These are phyloP conservation scores for Rickenella mellea DNA, from an alignment of 768 basidiomycete genomes.

Conservation along the genomic window DNA sequence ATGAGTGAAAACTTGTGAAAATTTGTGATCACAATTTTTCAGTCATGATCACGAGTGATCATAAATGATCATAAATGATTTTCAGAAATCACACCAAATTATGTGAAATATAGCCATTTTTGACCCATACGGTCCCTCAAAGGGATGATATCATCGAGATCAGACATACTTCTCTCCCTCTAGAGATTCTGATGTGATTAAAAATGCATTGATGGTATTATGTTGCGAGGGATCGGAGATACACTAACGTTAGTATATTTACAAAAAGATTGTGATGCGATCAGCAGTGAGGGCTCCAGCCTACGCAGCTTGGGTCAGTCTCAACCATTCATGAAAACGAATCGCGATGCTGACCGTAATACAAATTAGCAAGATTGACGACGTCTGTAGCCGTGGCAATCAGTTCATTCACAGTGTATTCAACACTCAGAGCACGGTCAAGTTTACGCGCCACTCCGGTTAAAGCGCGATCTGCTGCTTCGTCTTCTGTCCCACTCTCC, in stretches of 20 bases:
- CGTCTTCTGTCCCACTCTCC: conserved; percentile 59
- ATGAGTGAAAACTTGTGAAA: too few relatives aligned
- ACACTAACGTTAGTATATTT: background rate
- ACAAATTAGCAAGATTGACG: conserved; percentile 72
- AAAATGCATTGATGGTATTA: too few relatives aligned
- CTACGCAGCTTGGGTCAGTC: background rate
- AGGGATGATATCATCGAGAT: too few relatives aligned
- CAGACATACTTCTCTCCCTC: too few relatives aligned
- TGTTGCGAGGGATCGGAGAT: too few relatives aligned
- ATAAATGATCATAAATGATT: too few relatives aligned
- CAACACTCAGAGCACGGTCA: conserved; percentile 76
- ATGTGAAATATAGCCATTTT: too few relatives aligned
- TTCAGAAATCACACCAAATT: too few relatives aligned
- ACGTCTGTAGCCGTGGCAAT: conserved; percentile 81
- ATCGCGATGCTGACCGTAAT: conserved; percentile 39
- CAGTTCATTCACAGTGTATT: conserved; percentile 89
- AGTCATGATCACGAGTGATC: too few relatives aligned
- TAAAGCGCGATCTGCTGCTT: conserved; percentile 86
- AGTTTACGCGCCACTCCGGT: conserved; percentile 74
- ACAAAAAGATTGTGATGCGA: background rate
- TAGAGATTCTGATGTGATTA: too few relatives aligned
- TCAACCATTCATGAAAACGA: background rate
- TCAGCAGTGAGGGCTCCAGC: background rate
- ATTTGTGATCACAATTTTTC: too few relatives aligned
- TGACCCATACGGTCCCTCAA: too few relatives aligned